These are phyloP conservation scores for Retiboletus fuscus DNA, from an alignment of 1,284 basidiomycete genomes.

Conservation along the genomic window DNA sequence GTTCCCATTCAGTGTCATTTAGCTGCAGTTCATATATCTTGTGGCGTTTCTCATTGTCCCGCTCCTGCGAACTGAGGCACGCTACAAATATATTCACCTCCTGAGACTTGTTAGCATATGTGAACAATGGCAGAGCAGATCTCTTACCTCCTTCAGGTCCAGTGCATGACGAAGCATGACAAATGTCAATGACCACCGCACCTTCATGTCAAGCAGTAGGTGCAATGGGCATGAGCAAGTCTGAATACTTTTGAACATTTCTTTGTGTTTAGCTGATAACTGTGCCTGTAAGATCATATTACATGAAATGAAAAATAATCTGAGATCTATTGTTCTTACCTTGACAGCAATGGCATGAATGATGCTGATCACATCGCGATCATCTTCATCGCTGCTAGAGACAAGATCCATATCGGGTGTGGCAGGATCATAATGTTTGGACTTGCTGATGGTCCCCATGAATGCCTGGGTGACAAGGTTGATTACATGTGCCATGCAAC, in stretches of 20 bases:
- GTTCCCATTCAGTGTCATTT: not conserved
- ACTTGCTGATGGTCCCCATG: not conserved
- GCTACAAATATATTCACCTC: not conserved
- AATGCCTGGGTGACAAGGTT: not conserved
- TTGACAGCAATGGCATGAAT: not conserved
- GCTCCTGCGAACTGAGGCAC: not conserved
- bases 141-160: conserved; percentile 9
- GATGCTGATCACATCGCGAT: not conserved
- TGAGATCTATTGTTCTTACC: not conserved
- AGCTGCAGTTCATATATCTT: conserved; percentile 9
- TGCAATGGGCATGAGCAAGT: not conserved
- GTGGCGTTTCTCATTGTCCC: not conserved
- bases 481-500: not conserved
- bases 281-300: not conserved
- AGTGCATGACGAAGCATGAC: conserved; percentile 1
- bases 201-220: conserved; percentile 13
- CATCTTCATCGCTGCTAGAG: not conserved
- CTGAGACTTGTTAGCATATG: not conserved
- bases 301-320: not conserved
- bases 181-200: conserved; percentile 9
- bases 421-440: not conserved
- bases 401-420: not conserved
- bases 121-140: not conserved
- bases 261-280: not conserved
- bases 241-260: conserved; percentile 11